Evolutionary conservation across 805 yeast species (phyloP), one percentile per base, ranked within the genome.

Genomic region (Saccharomycopsis amapae): DNA sequence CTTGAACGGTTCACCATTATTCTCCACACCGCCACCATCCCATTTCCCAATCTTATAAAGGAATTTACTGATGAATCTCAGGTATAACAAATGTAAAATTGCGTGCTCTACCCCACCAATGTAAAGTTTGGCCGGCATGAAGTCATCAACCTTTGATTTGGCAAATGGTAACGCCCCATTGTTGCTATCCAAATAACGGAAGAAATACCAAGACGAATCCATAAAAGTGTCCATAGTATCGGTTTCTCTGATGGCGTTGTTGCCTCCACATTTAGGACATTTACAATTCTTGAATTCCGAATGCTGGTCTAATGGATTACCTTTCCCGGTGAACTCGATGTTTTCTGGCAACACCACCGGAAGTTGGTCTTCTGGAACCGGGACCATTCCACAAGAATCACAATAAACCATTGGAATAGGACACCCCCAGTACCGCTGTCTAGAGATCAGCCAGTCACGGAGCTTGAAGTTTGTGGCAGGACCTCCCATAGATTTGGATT

Each of bases 161-260:
- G 57, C 64, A 56, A 90, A 87, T 1, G 86, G 84, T 34, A 58
- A 53, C 0, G 55, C 40, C 0, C 56, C 50, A 60, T 93, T 90
- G 26, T 77, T 64, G 0, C 95, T 68, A 60, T 93, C 97, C 2
- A 81, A 63, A 56, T 77, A 89, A 49, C 98, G 73, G 66, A 93
- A 81, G 62, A 75, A 85, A 62, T 93, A 93, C 98, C 98, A 93
- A 2, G 97, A 88, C 15, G 95, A 85, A 63, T 93, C 98, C 78
- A 93, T 90, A 58, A 93, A 93, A 0, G 98, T 93, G 59, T 93
- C 98, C 98, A 93, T 90, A 0, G 98, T 93, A 58, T 93, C 98
- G 0, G 97, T 86, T 53, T 93, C 98, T 56, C 98, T 73, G 46
- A 74, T 78, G 0, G 96, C 95, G 17, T 69, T 64, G 1, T 69